A percentile compares a stretch with the other conserved stretches of the same genome.
Evolutionary conservation across 164 flowering plant species (phyloP).

Genomic region (Nelumbo lutea): DNA sequence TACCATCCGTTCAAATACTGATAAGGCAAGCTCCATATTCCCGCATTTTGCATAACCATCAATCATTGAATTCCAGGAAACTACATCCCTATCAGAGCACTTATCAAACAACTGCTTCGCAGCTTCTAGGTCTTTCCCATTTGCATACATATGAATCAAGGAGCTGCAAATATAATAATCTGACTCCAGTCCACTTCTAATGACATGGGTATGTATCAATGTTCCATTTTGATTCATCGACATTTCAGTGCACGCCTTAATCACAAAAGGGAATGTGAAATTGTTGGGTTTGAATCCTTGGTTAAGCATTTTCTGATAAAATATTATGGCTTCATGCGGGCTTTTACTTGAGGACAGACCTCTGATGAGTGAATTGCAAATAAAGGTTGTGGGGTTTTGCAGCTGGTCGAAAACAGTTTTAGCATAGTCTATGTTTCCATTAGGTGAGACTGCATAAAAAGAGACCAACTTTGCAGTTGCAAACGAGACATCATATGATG

Average conservation of each 20-base stretch:
- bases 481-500: conserved; percentile 1
- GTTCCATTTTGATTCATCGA: conserved; percentile 12
- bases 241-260: conserved; percentile 26
- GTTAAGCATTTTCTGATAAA: conserved; percentile 20
- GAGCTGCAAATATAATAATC: conserved; percentile 33
- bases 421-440: conserved; percentile 26
- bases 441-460: conserved; percentile 27
- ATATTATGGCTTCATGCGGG: conserved; percentile 18
- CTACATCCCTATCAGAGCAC: conserved; percentile 17
- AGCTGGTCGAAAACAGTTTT: conserved; percentile 19
- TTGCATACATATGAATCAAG: conserved; percentile 31
- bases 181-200: conserved; percentile 18
- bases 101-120: conserved; percentile 25
- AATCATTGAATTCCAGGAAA: conserved; percentile 35
- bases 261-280: conserved; percentile 30
- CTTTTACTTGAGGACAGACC: conserved; percentile 17
- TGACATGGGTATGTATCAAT: conserved; percentile 26
- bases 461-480: conserved; percentile 15
- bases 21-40: conserved; percentile 15
- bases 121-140: conserved; percentile 16
- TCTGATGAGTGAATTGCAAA: conserved; percentile 29
- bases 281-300: conserved; percentile 20
- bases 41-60: conserved; percentile 31
- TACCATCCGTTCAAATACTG: conserved; percentile 22
- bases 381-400: conserved; percentile 15